Evolutionary conservation across 176 grass and related monocot species (phyloP).

Genomic region (Sorghum bicolor): Sorghum_bicolor_NCBIv3 NC_012873.2:5423501-5424000

Average conservation of each 20-base stretch:
- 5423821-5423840: neutral
- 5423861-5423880: neutral
- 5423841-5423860: slow-evolving; percentile 16
- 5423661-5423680: neutral
- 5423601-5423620: slow-evolving; percentile 26
- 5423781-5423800: neutral
- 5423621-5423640: slow-evolving; percentile 12
- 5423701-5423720: slow-evolving; percentile 17
- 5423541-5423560: neutral
- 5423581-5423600: slow-evolving; percentile 48
- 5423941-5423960: neutral
- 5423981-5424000: neutral
- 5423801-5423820: neutral
- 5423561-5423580: slow-evolving; percentile 31
- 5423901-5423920: too few relatives aligned
- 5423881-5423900: neutral
- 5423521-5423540: neutral
- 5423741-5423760: slow-evolving; percentile 21
- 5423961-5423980: neutral
- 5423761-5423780: slow-evolving; percentile 24
- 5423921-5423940: too few relatives aligned
- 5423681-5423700: slow-evolving; percentile 38
- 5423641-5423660: neutral
- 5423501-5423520: neutral
- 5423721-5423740: slow-evolving; percentile 11